Evolutionary conservation across 805 yeast genomes (phyloP).

Genomic region (Saccharomyces mikatae): DNA sequence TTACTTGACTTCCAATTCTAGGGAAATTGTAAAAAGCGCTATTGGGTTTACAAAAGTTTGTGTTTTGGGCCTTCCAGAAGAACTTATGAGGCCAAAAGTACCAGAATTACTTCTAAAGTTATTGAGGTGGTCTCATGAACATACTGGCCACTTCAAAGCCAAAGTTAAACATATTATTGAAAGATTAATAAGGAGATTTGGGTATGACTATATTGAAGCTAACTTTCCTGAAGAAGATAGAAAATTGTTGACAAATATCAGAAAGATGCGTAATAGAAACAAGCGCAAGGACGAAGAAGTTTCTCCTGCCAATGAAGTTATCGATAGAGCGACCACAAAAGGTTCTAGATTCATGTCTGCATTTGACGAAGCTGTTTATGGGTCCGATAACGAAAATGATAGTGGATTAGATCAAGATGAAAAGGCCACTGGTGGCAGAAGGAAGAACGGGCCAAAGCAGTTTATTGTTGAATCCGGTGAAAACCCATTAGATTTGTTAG

Average conservation of each 20-base stretch:
- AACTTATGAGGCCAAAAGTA: conserved; percentile 58
- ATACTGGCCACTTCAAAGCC: conserved; percentile 87
- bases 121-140: conserved; percentile 91
- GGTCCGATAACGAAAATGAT: conserved; percentile 54
- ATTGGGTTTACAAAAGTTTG: conserved; percentile 92
- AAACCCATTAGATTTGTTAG: conserved; percentile 85
- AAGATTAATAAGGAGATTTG: conserved; percentile 81
- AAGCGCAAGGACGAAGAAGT: conserved; percentile 46
- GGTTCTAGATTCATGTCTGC: conserved; percentile 67
- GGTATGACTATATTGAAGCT: conserved; percentile 73
- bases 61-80: conserved; percentile 73
- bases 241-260: conserved; percentile 75
- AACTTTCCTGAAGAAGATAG: conserved; percentile 86
- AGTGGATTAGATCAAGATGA: conserved; percentile 41
- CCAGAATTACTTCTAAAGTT: conserved; percentile 60
- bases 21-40: conserved; percentile 91
- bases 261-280: conserved; percentile 77
- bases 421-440: conserved; percentile 14
- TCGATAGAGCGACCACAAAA: conserved; percentile 17
- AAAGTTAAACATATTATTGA: conserved; percentile 91
- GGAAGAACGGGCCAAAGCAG: conserved; percentile 36
- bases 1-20: conserved; percentile 80
- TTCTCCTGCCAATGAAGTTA: conserved; percentile 13
- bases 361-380: conserved; percentile 86
- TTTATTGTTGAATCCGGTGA: conserved; percentile 67